phyloP scores from a whole-genome alignment of 2,329 filamentous ascomycete genomes.

The Xylariaceae sp. region DNA sequence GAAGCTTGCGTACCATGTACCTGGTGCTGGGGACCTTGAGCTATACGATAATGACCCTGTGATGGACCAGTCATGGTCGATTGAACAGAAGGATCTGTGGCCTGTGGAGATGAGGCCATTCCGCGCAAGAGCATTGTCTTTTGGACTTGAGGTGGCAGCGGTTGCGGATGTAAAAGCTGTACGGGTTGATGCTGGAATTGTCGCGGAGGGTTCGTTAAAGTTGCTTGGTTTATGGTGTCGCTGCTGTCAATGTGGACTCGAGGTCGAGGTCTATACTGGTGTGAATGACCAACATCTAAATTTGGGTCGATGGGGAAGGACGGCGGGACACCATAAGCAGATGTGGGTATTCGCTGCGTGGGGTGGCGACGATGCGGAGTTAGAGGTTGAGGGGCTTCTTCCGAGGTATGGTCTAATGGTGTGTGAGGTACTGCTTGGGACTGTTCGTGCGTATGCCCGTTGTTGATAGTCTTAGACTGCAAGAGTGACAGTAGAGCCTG shows the following conservation, averaged over 20 bases:
- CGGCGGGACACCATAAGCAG: constrained; percentile 51
- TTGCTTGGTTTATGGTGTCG: constrained; percentile 22
- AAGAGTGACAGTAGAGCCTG: constrained; percentile 58
- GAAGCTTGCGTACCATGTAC: constrained; percentile 15
- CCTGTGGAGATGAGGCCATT: constrained; percentile 41
- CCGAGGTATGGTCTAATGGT: constrained; percentile 56
- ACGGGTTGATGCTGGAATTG: constrained; percentile 38
- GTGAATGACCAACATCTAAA: constrained; percentile 19
- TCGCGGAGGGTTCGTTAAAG: constrained; percentile 22
- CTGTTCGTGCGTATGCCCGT: constrained; percentile 29
- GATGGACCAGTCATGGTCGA: constrained; percentile 15
- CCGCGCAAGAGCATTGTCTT: constrained; percentile 51
- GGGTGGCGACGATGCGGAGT: constrained; percentile 62
- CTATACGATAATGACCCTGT: constrained; percentile 27
- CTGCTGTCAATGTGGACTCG: constrained; percentile 30
- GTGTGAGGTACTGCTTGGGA: constrained; percentile 37
- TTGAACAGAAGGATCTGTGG: constrained; percentile 29
- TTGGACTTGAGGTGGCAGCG: constrained; percentile 59
- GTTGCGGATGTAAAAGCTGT: constrained; percentile 50
- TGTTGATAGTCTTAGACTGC: constrained; percentile 41
- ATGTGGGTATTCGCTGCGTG: constrained; percentile 49
- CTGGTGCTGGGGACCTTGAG: constrained; percentile 20
- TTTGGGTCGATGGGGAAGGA: constrained; percentile 49
- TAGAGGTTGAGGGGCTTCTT: constrained; percentile 54
- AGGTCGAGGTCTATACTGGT: constrained; percentile 32